phyloP scores from a whole-genome alignment of 768 basidiomycete genomes.

The Termitomyces sp. region DNA sequence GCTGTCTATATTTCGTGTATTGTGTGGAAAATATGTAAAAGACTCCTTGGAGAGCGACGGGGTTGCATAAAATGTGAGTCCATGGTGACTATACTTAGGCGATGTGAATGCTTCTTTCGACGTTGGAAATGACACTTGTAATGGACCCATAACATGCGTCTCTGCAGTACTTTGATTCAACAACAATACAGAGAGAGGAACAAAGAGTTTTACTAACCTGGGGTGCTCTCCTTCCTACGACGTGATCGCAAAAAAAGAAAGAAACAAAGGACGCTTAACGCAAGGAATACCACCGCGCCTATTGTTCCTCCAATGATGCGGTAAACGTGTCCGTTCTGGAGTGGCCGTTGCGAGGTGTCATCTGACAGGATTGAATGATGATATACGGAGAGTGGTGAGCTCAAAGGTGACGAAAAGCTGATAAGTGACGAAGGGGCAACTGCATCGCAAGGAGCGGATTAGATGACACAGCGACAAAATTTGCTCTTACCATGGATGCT shows the following conservation, averaged over 20 bases:
- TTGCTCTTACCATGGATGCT: background rate
- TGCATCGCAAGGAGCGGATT: background rate
- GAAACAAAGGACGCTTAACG: background rate
- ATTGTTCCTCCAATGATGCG: slow-evolving; percentile 10
- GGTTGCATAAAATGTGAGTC: slow-evolving; percentile 19
- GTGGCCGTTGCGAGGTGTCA: background rate
- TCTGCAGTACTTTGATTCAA: background rate
- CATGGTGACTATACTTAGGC: slow-evolving; percentile 22
- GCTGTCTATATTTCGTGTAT: background rate
- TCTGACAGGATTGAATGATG: background rate
- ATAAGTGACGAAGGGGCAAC: background rate
- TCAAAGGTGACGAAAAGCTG: background rate
- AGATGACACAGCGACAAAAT: background rate
- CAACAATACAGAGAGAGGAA: background rate
- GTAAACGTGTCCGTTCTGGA: background rate
- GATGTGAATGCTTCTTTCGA: slow-evolving; percentile 28
- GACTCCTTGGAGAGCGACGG: slow-evolving; percentile 12
- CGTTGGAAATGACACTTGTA: slow-evolving; percentile 20
- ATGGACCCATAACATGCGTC: slow-evolving; percentile 18
- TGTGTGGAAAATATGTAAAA: slow-evolving; percentile 9
- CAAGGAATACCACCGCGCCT: slow-evolving; percentile 6
- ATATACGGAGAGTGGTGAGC: background rate
- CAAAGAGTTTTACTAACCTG: background rate
- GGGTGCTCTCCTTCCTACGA: background rate
- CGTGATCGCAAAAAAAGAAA: slow-evolving; percentile 4